Conservation (phyloP, 2,329 filamentous ascomycete species). For the Hypoxylon sp. region DNA sequence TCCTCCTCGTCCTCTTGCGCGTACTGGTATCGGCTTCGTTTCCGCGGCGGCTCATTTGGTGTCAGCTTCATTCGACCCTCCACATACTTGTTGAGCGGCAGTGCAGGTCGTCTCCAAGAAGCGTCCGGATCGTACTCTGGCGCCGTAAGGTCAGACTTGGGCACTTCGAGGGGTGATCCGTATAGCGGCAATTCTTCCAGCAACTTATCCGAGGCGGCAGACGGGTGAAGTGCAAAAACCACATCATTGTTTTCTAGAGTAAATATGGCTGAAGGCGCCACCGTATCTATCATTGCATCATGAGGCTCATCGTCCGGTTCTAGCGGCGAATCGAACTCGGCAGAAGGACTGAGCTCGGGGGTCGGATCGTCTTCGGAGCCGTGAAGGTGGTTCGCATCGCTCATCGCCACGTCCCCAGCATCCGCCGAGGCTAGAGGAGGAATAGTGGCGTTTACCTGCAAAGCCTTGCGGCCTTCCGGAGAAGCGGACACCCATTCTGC, state of each 20-base stretch:
- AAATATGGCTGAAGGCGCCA: conserved; percentile 81
- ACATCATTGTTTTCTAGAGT: conserved; percentile 83
- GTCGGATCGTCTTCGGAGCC: conserved; percentile 60
- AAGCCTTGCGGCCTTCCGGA: conserved; percentile 66
- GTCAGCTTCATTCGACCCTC: conserved; percentile 79
- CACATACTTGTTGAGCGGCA: conserved; percentile 87
- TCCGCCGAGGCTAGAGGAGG: conserved; percentile 52
- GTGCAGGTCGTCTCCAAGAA: conserved; percentile 76
- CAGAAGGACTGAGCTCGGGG: conserved; percentile 72
- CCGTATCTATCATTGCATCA: conserved; percentile 51
- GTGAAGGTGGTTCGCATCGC: conserved; percentile 45
- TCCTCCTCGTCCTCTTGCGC: conserved; percentile 72
- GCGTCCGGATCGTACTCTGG: conserved; percentile 72
- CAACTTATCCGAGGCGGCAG: conserved; percentile 77
- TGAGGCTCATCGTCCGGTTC: conserved; percentile 52
- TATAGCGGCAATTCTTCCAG: conserved; percentile 85
- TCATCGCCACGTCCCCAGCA: conserved; percentile 45
- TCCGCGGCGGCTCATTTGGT: conserved; percentile 70
- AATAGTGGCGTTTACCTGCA: conserved; percentile 71
- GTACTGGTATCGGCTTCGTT: conserved; percentile 85
- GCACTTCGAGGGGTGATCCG: conserved; percentile 67
- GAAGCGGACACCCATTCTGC: conserved; percentile 78
- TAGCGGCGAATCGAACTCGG: conserved; percentile 65
- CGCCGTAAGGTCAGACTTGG: conserved; percentile 63
- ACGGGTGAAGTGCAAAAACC: conserved; percentile 78